Base-by-base conservation (phyloP, 1,139 yeast genomes). In the Pichia sp. region DNA sequence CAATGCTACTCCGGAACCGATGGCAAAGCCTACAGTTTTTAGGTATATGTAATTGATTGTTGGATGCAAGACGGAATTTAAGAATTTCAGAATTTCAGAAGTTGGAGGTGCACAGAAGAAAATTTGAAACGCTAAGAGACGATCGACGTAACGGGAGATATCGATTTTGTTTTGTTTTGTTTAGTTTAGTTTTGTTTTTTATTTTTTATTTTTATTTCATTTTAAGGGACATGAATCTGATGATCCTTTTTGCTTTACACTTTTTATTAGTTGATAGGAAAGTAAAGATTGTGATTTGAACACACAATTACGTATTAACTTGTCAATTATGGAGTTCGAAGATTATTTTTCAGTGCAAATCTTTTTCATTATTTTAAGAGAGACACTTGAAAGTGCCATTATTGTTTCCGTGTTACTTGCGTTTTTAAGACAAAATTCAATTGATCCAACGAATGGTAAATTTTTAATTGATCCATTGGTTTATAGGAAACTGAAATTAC, bases 331-430 rank as follows among this genome's bases (percentile, higher is more conserved):
- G 42, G 62, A 63, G 62, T 61, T 66, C 64, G 81, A 79, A 58
- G 79, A 80, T 51, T 78, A 74, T 60, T 84, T 84, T 64, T 82
- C 87, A 5, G 79, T 83, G 30, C 89, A 84, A 71, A 90, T 88
- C 54, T 89, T 89, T 76, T 89, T 89, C 71, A 88, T 89, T 60
- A 89, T 88, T 54, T 77, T 89, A 57, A 73, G 97, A 64, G 96
- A 89, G 70, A 84, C 95, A 48, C 70, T 89, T 58, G 96, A 89
- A 71, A 87, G 96, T 16, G 95, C 93, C 36, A 83, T 89, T 53
- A 84, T 89, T 65, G 84, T 89, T 33, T 88, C 96, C 19, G 96
- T 90, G 30, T 72, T 89, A 51, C 74, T 89, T 51, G 87, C 96
- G 22, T 89, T 89, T 69, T 74, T 89, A 58, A 82, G 83, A 62